phyloP scores from a whole-genome alignment of 192 early-diverging fungal species.

The Gamsiella multidivaricata region DNA sequence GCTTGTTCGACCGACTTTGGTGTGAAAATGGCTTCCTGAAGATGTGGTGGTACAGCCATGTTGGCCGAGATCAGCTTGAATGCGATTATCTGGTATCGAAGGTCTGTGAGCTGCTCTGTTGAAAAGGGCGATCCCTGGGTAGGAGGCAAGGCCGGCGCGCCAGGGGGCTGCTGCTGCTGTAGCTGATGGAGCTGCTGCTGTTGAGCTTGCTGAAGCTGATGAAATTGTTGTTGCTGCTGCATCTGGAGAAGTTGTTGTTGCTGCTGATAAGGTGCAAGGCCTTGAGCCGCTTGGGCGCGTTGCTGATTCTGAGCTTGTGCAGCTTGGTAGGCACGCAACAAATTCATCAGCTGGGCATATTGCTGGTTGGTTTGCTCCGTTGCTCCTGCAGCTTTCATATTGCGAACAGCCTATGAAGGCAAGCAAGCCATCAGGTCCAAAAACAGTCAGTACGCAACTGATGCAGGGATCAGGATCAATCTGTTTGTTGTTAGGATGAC shows the following conservation, averaged over 20 bases:
- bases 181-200: conserved; percentile 55
- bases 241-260: conserved; percentile 59
- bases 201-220: conserved; percentile 49
- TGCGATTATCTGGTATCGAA: conserved; percentile 87
- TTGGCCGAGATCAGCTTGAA: conserved; percentile 86
- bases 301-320: conserved; percentile 35
- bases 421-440: not conserved
- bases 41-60: conserved; percentile 76
- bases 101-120: conserved; percentile 69
- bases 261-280: conserved; percentile 42
- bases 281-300: conserved; percentile 27
- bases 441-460: not conserved
- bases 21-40: conserved; percentile 78
- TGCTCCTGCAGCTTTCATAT: conserved; percentile 72
- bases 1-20: conserved; percentile 54
- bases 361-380: conserved; percentile 83
- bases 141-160: conserved; percentile 13
- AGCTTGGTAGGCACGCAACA: conserved; percentile 63
- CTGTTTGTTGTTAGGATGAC: not conserved
- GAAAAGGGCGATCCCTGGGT: conserved; percentile 59
- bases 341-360: conserved; percentile 72
- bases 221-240: conserved; percentile 61
- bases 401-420: conserved; percentile 34
- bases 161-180: conserved; percentile 47
- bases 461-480: not conserved